Conservation (phyloP, 768 basidiomycete species). For the Tubosaeta sp. region DNA sequence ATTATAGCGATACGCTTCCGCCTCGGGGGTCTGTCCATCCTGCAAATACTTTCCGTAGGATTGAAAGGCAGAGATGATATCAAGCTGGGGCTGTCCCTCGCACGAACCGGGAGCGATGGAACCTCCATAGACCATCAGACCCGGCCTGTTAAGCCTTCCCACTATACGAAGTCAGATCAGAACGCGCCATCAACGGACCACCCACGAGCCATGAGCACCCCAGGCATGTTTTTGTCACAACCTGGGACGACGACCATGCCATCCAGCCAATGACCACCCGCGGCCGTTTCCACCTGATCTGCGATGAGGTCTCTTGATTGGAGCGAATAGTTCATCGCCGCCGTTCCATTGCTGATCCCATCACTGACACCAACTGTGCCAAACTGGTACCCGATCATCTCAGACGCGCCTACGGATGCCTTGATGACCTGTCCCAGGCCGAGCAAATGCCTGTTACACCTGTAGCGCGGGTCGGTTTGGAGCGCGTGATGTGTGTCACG, state of each 20-base stretch:
- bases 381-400: constrained; percentile 93
- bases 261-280: constrained; percentile 96
- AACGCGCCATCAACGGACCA: constrained; percentile 13
- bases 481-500: neutral
- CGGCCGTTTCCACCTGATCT: constrained; percentile 94
- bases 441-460: constrained; percentile 93
- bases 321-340: constrained; percentile 91
- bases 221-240: constrained; percentile 99
- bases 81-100: constrained; percentile 80
- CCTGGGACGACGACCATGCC: constrained; percentile 97
- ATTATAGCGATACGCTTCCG: constrained; percentile 79
- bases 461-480: constrained; percentile 28
- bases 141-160: constrained; percentile 92
- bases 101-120: constrained; percentile 92
- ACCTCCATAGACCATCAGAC: constrained; percentile 97
- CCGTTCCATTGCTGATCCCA: constrained; percentile 97
- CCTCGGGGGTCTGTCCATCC: constrained; percentile 77
- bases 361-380: constrained; percentile 98
- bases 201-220: constrained; percentile 93
- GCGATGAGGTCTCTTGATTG: constrained; percentile 98
- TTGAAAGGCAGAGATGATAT: constrained; percentile 97
- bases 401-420: constrained; percentile 62
- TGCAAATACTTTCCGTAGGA: constrained; percentile 93
- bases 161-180: constrained; percentile 43
- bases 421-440: constrained; percentile 86